A percentile compares a stretch with the other conserved stretches of the same genome.
phyloP scores from a whole-genome alignment of 2,329 filamentous ascomycete species.

The Onygenales sp. region DNA sequence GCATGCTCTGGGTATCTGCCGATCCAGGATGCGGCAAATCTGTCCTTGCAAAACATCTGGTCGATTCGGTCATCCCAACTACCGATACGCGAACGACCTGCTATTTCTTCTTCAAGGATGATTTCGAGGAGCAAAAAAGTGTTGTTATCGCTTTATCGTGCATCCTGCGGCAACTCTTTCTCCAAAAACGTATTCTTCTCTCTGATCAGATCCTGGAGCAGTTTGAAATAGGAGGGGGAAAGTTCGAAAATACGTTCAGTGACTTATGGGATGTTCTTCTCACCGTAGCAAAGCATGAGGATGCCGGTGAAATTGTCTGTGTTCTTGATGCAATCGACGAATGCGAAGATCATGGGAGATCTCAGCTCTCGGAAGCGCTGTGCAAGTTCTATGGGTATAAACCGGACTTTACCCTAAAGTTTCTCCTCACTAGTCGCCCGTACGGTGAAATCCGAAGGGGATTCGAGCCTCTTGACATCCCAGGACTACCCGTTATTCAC shows the following conservation, averaged over 20 bases:
- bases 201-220: slow-evolving; percentile 11
- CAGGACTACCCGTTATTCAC: slow-evolving; percentile 10
- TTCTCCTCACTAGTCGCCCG: slow-evolving; percentile 23
- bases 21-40: slow-evolving; percentile 39
- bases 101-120: slow-evolving; percentile 41
- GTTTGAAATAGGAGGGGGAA: slow-evolving; percentile 12
- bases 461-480: slow-evolving; percentile 8
- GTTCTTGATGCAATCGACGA: slow-evolving; percentile 37
- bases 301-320: slow-evolving; percentile 21
- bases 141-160: slow-evolving; percentile 22
- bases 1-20: slow-evolving; percentile 31
- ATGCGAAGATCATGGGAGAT: slow-evolving; percentile 18
- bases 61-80: slow-evolving; percentile 20
- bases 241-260: slow-evolving; percentile 14
- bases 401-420: slow-evolving; percentile 21
- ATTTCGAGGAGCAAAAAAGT: slow-evolving; percentile 25
- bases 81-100: slow-evolving; percentile 17
- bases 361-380: slow-evolving; percentile 17
- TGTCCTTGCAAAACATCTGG: slow-evolving; percentile 29
- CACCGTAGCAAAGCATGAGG: slow-evolving; percentile 4
- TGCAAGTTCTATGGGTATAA: slow-evolving; percentile 14
- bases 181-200: slow-evolving; percentile 11
- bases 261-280: slow-evolving; percentile 25
- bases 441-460: slow-evolving; percentile 12
- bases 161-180: slow-evolving; percentile 32